Conservation (phyloP, 495 filamentous ascomycete species). For the Friedmanniomyces simplex region DNA sequence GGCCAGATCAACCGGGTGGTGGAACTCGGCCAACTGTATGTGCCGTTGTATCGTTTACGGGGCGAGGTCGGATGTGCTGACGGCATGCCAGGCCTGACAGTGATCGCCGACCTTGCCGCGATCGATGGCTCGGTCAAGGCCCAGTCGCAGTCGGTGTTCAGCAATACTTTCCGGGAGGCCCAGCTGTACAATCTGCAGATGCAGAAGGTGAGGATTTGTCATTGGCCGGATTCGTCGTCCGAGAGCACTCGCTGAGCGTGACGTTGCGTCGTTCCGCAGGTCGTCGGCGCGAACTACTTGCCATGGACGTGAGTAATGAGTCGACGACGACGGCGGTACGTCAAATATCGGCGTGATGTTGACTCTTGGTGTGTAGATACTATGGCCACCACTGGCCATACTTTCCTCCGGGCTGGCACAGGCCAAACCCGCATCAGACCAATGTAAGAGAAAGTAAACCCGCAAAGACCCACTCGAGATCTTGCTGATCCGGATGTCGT, state of each 20-base stretch:
- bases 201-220: constrained; percentile 8
- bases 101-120: constrained; percentile 17
- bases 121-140: constrained; percentile 12
- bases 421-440: constrained; percentile 1
- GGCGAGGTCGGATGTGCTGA: neutral
- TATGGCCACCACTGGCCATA: constrained; percentile 7
- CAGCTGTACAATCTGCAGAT: constrained; percentile 17
- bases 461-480: neutral
- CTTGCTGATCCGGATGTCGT: too few relatives aligned
- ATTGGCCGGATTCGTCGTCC: neutral
- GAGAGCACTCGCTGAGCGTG: neutral
- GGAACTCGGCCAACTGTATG: constrained; percentile 21
- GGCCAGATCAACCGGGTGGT: constrained; percentile 5
- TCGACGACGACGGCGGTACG: neutral
- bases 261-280: neutral
- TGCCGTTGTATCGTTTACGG: neutral
- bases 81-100: constrained; percentile 11
- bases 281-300: constrained; percentile 4
- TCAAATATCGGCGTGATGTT: too few relatives aligned
- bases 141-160: constrained; percentile 11
- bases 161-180: constrained; percentile 11
- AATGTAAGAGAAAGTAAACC: neutral
- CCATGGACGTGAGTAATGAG: neutral
- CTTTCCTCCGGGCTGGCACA: constrained; percentile 1
- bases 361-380: neutral